These are phyloP conservation scores for Sapria himalayana DNA, from an alignment of 345 rosid species.

Conservation along the genomic window DNA sequence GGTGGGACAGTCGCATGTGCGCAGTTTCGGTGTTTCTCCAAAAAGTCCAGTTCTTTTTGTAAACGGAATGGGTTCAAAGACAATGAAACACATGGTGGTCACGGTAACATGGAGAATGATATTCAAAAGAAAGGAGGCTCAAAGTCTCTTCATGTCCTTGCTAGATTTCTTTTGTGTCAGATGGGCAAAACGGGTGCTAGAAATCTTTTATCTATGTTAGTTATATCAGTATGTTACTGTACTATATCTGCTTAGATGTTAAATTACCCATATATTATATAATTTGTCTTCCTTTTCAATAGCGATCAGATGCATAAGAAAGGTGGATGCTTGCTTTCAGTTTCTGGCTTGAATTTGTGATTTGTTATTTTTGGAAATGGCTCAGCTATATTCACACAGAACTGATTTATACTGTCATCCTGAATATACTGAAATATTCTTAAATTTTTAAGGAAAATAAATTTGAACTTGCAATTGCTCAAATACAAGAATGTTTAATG, in stretches of 20 bases:
- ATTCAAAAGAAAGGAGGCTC: conserved; percentile 40
- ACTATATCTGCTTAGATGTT: not conserved
- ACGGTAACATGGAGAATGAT: conserved; percentile 19
- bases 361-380: not conserved
- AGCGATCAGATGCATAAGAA: not conserved
- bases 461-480: too few relatives aligned
- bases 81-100: conserved; percentile 14
- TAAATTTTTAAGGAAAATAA: too few relatives aligned
- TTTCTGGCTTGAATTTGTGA: not conserved
- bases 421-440: too few relatives aligned
- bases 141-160: conserved; percentile 60
- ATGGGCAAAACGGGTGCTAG: conserved; percentile 82
- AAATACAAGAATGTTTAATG: too few relatives aligned
- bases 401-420: too few relatives aligned
- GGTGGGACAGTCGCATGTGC: conserved; percentile 76
- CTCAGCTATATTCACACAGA: too few relatives aligned
- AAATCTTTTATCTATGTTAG: conserved; percentile 58
- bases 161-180: conserved; percentile 51
- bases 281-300: not conserved
- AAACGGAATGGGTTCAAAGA: conserved; percentile 29
- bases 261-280: not conserved
- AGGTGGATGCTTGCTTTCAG: not conserved
- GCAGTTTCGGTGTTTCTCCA: conserved; percentile 27
- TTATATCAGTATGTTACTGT: conserved; percentile 40
- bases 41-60: conserved; percentile 18